These are phyloP conservation scores for Starmerella tilneyi DNA, from an alignment of 805 yeast species.

Conservation along the genomic window DNA sequence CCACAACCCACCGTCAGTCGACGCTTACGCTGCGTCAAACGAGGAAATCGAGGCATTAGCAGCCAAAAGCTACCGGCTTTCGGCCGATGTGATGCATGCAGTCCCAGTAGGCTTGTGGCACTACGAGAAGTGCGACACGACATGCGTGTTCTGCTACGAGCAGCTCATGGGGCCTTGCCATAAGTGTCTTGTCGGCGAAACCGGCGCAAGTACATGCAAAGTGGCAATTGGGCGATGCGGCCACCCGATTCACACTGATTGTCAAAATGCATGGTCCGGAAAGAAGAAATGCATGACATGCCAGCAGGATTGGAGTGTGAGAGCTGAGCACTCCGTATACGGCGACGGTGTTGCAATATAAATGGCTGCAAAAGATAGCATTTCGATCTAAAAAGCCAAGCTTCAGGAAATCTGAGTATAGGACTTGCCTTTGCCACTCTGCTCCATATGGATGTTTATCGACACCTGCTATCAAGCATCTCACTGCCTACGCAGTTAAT, in stretches of 20 bases:
- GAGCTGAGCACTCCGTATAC: background rate
- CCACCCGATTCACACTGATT: conserved; percentile 16
- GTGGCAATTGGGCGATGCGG: conserved; percentile 10
- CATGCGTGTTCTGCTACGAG: conserved; percentile 14
- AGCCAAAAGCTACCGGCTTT: background rate
- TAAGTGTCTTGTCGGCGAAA: conserved; percentile 7
- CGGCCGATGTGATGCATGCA: background rate
- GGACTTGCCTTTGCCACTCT: too few relatives aligned
- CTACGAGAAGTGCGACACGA: conserved; percentile 7
- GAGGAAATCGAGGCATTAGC: conserved; percentile 4
- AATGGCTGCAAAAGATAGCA: background rate
- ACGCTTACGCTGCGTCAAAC: background rate
- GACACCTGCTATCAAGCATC: too few relatives aligned
- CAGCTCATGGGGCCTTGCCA: conserved; percentile 14
- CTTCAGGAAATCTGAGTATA: too few relatives aligned
- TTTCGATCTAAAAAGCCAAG: too few relatives aligned
- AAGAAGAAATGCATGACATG: conserved; percentile 10
- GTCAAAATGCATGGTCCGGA: conserved; percentile 1
- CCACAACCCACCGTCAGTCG: background rate
- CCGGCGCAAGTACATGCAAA: conserved; percentile 1
- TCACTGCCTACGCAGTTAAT: too few relatives aligned
- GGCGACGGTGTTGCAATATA: background rate
- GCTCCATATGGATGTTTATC: too few relatives aligned
- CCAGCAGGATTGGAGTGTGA: conserved; percentile 13
- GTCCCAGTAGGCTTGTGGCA: conserved; percentile 9